phyloP scores from a whole-genome alignment of 2,329 filamentous ascomycete species.

The Aureobasidium sp. region DNA sequence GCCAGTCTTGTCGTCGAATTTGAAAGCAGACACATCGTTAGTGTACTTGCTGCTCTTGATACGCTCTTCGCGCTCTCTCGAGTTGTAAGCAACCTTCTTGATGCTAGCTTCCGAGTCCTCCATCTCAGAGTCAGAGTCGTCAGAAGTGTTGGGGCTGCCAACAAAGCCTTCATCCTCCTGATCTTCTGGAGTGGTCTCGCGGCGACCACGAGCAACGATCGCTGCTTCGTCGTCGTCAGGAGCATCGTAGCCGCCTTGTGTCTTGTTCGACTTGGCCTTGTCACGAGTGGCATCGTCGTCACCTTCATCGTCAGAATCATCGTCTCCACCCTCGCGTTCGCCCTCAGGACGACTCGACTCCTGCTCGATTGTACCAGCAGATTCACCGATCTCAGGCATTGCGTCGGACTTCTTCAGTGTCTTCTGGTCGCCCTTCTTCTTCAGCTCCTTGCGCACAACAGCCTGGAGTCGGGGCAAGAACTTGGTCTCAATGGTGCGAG shows the following conservation, averaged over 20 bases:
- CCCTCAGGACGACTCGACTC: conserved; percentile 36
- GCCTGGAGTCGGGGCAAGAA: conserved; percentile 67
- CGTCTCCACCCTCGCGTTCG: conserved; percentile 50
- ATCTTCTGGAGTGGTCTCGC: conserved; percentile 53
- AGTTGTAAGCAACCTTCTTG: conserved; percentile 28
- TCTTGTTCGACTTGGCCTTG: conserved; percentile 68
- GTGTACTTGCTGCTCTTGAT: conserved; percentile 53
- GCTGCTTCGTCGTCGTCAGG: conserved; percentile 88
- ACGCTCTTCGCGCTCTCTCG: conserved; percentile 52
- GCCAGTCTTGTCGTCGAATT: conserved; percentile 68
- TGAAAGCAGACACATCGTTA: conserved; percentile 65
- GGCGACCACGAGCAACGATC: conserved; percentile 57
- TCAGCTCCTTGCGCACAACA: conserved; percentile 67
- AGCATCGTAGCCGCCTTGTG: conserved; percentile 80
- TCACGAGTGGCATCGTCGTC: conserved; percentile 54
- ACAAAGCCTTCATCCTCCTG: conserved; percentile 53
- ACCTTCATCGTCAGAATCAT: conserved; percentile 58
- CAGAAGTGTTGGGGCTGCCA: conserved; percentile 38
- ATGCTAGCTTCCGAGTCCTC: conserved; percentile 35
- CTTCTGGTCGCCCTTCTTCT: conserved; percentile 62
- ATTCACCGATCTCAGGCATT: conserved; percentile 67
- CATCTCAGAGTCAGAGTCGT: conserved; percentile 26
- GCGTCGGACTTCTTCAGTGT: conserved; percentile 56
- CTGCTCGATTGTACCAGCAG: conserved; percentile 50
- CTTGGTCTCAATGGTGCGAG: conserved; percentile 70